Percentiles rank a stretch among this genome's conserved stretches.
Evolutionary conservation across 192 early-diverging fungal genomes (phyloP).

Genomic region (Spizellomyces sp.): DNA sequence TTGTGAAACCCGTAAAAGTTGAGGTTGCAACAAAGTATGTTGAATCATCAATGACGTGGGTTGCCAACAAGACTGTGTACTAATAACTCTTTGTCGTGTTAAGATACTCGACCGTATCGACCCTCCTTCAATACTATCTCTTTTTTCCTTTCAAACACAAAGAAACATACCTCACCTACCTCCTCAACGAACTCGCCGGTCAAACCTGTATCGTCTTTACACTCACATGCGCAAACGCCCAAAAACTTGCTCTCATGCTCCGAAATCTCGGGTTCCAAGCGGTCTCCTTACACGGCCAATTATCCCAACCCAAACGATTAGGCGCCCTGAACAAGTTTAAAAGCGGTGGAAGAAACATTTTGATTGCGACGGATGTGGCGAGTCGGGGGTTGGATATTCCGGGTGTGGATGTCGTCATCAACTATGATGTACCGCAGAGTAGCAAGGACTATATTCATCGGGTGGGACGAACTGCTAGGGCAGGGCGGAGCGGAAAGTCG

Average conservation of each 20-base stretch:
- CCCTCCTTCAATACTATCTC: conserved; percentile 92
- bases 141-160: conserved; percentile 97
- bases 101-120: conserved; percentile 86
- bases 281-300: conserved; percentile 90
- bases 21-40: conserved; percentile 85
- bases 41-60: conserved; percentile 17
- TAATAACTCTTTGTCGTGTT: conserved; percentile 23
- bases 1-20: conserved; percentile 89
- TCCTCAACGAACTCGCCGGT: conserved; percentile 92
- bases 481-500: conserved; percentile 83
- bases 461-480: conserved; percentile 95
- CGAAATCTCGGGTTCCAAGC: conserved; percentile 93
- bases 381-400: conserved; percentile 92
- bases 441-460: conserved; percentile 97
- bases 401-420: conserved; percentile 92
- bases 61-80: too few relatives aligned
- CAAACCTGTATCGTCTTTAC: conserved; percentile 90
- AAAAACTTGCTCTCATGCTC: conserved; percentile 84
- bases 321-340: conserved; percentile 96
- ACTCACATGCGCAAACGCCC: conserved; percentile 82
- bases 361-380: conserved; percentile 96
- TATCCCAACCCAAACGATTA: conserved; percentile 89
- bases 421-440: conserved; percentile 93
- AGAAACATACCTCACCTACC: conserved; percentile 90
- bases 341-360: conserved; percentile 78